Base-by-base conservation (phyloP, 2,329 filamentous ascomycete species). In the Botrytis pseudocinerea region DNA sequence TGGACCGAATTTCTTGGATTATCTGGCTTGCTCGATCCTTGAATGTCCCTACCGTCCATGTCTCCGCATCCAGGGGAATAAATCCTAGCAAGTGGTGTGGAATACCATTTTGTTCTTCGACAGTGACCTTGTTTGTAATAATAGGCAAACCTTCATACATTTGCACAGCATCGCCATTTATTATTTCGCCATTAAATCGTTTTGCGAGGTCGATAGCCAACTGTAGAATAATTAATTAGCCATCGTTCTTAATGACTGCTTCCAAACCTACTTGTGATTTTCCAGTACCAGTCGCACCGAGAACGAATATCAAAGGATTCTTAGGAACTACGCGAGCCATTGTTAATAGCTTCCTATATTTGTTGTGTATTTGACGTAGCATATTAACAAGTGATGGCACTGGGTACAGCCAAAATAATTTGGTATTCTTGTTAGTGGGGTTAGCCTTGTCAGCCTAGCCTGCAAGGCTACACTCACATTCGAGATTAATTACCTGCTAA, bases 101-200 rank as follows among this genome's bases (percentile, higher is more conserved):
- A 18, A 99, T 86, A 16, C 92, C 93, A 74, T 91, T 88, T 79
- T 90, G 91, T 81, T 98, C 95, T 32, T 90, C 86, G 0, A 80
- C 70, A 0, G 93, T 89, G 73, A 98, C 92, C 81, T 98, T 97
- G 82, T 99, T 99, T 40, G 96, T 99, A 78, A 98, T 95, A 76
- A 98, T 91, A 8, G 96, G 94, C 61, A 99, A 85, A 4, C 96
- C 96, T 70, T 89, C 88, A 82, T 99, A 99, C 83, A 99, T 90
- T 82, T 99, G 96, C 94, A 99, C 97, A 57, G 96, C 96, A 85
- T 99, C 96, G 64, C 93, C 93, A 81, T 99, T 99, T 83, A 99
- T 94, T 70, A 99, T 89, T 82, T 99, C 96, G 80, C 97, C 96
- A 82, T 96, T 91, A 83, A 94, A 95, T 35, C 87, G 89, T 60